Percentiles rank a stretch among this genome's conserved stretches.
Evolutionary conservation across 2,329 filamentous ascomycete genomes (phyloP).

Genomic region (Botrytis aclada): DNA sequence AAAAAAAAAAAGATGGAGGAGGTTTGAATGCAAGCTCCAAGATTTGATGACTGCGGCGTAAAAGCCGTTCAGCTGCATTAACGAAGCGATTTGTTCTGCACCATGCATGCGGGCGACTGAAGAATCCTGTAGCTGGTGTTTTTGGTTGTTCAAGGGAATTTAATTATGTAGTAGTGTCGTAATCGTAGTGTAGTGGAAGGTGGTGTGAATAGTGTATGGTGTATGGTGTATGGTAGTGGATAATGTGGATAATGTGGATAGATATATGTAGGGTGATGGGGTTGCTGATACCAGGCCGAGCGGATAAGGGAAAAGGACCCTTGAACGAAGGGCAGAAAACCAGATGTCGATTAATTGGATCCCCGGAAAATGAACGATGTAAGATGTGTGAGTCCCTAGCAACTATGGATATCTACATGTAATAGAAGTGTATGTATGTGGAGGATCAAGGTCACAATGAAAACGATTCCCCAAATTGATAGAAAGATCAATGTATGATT

Average conservation of each 20-base stretch:
- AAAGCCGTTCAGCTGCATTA: conserved; percentile 22
- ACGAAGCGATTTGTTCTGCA: conserved; percentile 20
- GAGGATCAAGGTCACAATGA: background rate
- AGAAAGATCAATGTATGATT: background rate
- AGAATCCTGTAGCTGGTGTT: background rate
- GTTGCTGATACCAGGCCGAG: conserved; percentile 10
- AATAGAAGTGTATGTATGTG: background rate
- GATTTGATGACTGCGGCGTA: conserved; percentile 15
- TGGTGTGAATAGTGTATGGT: background rate
- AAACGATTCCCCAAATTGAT: background rate
- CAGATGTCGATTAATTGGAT: conserved; percentile 15
- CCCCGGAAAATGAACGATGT: conserved; percentile 7
- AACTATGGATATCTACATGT: no score
- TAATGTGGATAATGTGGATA: background rate
- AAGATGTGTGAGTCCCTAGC: no score
- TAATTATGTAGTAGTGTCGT: background rate
- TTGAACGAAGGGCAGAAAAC: background rate
- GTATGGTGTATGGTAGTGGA: background rate
- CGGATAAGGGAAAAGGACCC: conserved; percentile 16
- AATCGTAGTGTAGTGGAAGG: background rate
- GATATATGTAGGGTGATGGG: conserved; percentile 3
- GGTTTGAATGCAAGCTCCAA: conserved; percentile 16
- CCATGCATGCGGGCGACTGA: conserved; percentile 19
- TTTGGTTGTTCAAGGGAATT: background rate
- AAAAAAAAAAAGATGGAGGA: conserved; percentile 1